Base-by-base conservation (phyloP, 352 stramenopile genomes). In the Phytopythium aichiense region DNA sequence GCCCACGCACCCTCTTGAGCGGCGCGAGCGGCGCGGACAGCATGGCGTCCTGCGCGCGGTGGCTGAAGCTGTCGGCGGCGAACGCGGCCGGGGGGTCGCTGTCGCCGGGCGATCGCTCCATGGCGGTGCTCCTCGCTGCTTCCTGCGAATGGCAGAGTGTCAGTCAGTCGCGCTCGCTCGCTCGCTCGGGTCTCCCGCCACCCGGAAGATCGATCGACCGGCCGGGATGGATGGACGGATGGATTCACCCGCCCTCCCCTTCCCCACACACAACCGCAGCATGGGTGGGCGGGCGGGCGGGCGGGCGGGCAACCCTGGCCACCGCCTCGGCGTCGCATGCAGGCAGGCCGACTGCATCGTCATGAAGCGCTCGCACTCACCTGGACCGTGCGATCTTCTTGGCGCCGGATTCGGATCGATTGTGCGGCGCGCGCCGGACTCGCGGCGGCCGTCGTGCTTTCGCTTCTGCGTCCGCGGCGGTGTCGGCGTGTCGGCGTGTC, bases 1-100 rank as follows among this genome's bases (percentile, higher is more conserved):
- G 35, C 35, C 35, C 35, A 42, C 67, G 72, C 57, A 80, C 72
- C 66, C 73, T 72, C 74, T 70, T 68, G 52, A 78, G 59, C 74
- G 66, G 46, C 12, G 51, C 50, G 22, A 66, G 46, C 13, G 50
- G 50, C 15, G 69, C 37, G 38, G 60, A 54, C 48, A 35, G 23
- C 63, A 68, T 46, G n/a, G 45, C 25, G 4, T 54, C 23, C 23
- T 16, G 38, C 38, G 37, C 65, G 16, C 58, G 60, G 58, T 66
- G 65, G 61, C 37, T 64, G 65, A 58, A 74, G 61, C 57, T 73
- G 46, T 79, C 68, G 20, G 74, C 69, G 37, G 46, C 35, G 48
- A 69, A 69, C 55, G 51, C 64, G 43, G 35, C 12, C 35, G 40
- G 23, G 23, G 58, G 22, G 23, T 60, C 54, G 33, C 22, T 49